Base-by-base conservation (phyloP, 2,329 filamentous ascomycete genomes). In the Botryotinia narcissicola region DNA sequence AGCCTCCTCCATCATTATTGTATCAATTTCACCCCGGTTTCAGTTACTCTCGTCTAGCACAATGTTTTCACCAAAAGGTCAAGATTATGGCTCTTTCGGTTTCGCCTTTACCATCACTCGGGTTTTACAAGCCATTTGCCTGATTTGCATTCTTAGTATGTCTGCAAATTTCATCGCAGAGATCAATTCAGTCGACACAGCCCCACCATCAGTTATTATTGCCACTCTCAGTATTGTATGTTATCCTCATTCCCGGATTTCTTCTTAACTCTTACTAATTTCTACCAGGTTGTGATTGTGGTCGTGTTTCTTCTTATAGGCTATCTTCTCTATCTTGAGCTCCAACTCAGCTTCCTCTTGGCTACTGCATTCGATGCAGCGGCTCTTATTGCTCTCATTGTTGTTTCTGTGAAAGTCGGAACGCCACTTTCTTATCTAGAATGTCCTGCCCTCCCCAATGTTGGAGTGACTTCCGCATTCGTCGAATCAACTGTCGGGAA, bases 241-340 rank as follows among this genome's bases (percentile, higher is more conserved):
- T 88, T 29, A 22, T 61, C 48, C 25, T 40, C 25, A 73, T 44
- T 46, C 37, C 16, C 48, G n/a, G 48, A n/a, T n/a, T 40, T 9
- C 42, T 32, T 20, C 48, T 16, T 20, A n/a, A 29, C 9, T 70
- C 54, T 63, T 42, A 40, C 68, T 60, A 40, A 62, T 42, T 37
- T 35, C 75, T 51, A 57, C 20, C 61, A 97, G 94, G 89, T 42
- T 32, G 37, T 69, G 6, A 57, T 69, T 42, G n/a, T 25, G 18
- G 29, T 57, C 18, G 37, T 93, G 44, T 92, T 89, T 83, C 90
- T 96, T 74, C 91, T 93, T 16, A 88, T 91, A 8, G 87, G 97
- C 74, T 97, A 97, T 86, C 89, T 97, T 81, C 92, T 95, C 77
- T 95, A 94, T 83, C 86, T 90, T 78, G 93, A 95, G 81, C 87